Conservation (phyloP, 306 rosid species). For the Rosa rugosa region DNA sequence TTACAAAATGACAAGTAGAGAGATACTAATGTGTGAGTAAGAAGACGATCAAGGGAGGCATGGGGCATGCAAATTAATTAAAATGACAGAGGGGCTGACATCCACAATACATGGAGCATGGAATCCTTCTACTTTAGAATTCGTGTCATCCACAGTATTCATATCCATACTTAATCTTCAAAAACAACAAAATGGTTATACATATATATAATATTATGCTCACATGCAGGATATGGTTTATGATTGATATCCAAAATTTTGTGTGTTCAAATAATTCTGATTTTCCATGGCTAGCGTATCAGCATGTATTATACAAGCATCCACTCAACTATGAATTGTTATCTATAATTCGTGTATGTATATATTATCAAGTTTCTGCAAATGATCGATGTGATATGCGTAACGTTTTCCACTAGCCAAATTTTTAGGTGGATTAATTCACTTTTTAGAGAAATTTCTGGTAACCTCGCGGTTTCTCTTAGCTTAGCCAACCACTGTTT, state of each 20-base stretch:
- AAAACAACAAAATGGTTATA: too few relatives aligned
- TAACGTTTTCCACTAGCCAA: background rate
- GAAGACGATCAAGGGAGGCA: background rate
- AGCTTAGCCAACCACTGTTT: background rate
- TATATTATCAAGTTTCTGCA: background rate
- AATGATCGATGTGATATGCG: background rate
- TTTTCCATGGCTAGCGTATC: background rate
- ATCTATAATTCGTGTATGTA: background rate
- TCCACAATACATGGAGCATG: constrained; percentile 9
- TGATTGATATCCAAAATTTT: background rate
- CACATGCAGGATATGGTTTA: background rate
- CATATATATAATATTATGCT: background rate
- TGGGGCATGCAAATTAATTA: background rate
- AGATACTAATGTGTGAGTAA: background rate
- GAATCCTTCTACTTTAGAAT: background rate
- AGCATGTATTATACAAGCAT: background rate
- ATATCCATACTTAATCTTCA: background rate
- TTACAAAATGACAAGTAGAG: background rate
- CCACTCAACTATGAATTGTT: background rate
- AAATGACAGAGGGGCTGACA: background rate
- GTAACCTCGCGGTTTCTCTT: background rate
- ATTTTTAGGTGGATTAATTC: background rate
- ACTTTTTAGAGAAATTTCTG: background rate
- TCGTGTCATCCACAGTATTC: background rate
- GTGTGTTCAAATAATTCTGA: background rate